Base-by-base conservation (phyloP, 164 flowering plant genomes). In the Aristolochia californica region DNA sequence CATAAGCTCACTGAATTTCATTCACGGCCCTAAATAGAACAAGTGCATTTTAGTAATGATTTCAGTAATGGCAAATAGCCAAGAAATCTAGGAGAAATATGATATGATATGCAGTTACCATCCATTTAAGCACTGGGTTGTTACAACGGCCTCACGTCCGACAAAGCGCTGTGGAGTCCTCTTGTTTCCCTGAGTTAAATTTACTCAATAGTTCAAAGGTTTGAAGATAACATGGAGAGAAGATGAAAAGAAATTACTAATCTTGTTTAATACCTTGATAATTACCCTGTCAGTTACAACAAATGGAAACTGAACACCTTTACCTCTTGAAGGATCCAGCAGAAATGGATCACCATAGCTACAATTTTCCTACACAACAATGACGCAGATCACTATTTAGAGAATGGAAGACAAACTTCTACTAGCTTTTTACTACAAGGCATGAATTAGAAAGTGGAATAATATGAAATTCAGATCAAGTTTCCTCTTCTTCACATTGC, bases 41-140 rank as follows among this genome's bases (percentile, higher is more conserved):
- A 34, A 34, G 40, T 34, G 40, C 40, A 34, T 34, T 34, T 34
- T 34, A 34, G 40, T 5, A 12, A 34, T 34, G 10, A 34, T 34
- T 5, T 34, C 10, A 34, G 7, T 3, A n/a, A 34, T 34, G 10
- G 40, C 40, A 4, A 34, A 34, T 28, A 28, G 30, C 30, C 7
- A 28, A 28, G 30, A 8, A 34, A 34, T 5, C 0, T 11, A 22
- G 15, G 9, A 23, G 15, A 11, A 53, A n/a, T n/a, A n/a, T n/a
- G n/a, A n/a, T n/a, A 53, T 40, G 15, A 16, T 22, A 53, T 24
- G 15, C 27, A 67, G 71, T 64, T 70, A 91, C 98, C 98, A 91
- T 74, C 98, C 98, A 74, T 91, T 91, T 70, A 91, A 76, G 85
- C 98, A 91, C 61, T 91, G 98, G 57, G 90, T 83, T 60, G 93